These are phyloP conservation scores for Cladorrhinum sp. DNA, from an alignment of 2,329 filamentous ascomycete species.

Conservation along the genomic window DNA sequence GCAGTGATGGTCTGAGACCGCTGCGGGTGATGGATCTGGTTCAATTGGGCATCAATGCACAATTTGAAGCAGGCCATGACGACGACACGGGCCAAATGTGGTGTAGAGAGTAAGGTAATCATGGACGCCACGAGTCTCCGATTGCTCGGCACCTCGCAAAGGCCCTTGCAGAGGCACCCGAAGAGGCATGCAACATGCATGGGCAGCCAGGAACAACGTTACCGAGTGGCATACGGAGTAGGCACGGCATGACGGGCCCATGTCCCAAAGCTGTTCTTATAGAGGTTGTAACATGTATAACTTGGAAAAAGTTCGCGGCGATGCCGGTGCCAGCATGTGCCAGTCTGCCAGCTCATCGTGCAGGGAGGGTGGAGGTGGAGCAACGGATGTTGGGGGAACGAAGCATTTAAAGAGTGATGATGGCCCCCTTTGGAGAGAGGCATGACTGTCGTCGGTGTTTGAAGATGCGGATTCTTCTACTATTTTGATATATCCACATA, in stretches of 20 bases:
- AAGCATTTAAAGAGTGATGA: constrained; percentile 24
- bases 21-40: not conserved
- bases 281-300: constrained; percentile 25
- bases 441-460: not conserved
- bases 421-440: not conserved
- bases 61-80: not conserved
- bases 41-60: not conserved
- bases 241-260: constrained; percentile 22
- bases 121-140: not conserved
- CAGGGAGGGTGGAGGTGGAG: constrained; percentile 34
- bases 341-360: constrained; percentile 30
- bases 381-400: constrained; percentile 17
- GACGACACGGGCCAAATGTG: not conserved
- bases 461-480: not conserved
- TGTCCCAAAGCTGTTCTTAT: constrained; percentile 22
- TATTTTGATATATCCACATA: constrained; percentile 4
- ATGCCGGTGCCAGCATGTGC: constrained; percentile 31
- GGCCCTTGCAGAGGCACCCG: constrained; percentile 14
- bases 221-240: not conserved
- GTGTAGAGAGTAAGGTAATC: not conserved
- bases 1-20: not conserved
- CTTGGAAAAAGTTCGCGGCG: constrained; percentile 26
- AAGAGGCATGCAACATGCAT: constrained; percentile 14
- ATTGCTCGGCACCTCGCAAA: constrained; percentile 11
- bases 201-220: constrained; percentile 13